These are phyloP conservation scores for Chrysosporium queenslandicum DNA, from an alignment of 2,329 filamentous ascomycete species.

Conservation along the genomic window DNA sequence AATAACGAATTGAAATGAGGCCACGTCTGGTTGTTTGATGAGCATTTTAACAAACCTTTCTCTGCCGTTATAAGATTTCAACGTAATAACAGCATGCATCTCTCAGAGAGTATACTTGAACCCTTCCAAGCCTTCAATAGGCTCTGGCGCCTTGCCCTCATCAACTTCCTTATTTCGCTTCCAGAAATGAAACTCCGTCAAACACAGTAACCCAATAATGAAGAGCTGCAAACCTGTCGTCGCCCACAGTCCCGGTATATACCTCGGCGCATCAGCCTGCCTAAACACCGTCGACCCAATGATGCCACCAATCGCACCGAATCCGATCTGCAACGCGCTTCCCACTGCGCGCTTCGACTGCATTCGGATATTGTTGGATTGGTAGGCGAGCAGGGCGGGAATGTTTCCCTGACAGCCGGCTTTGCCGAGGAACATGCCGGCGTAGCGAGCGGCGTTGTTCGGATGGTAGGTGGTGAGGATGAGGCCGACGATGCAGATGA, in stretches of 20 bases:
- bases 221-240: slow-evolving; percentile 9
- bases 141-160: slow-evolving; percentile 2
- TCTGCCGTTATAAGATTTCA: neutral
- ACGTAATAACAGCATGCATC: too few relatives aligned
- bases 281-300: slow-evolving; percentile 59
- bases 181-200: slow-evolving; percentile 9
- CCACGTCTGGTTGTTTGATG: neutral
- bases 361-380: slow-evolving; percentile 39
- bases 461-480: slow-evolving; percentile 23
- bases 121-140: slow-evolving; percentile 15
- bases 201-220: slow-evolving; percentile 7
- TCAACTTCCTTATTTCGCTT: slow-evolving; percentile 14
- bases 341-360: slow-evolving; percentile 74
- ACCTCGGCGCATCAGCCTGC: slow-evolving; percentile 15
- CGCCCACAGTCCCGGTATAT: slow-evolving; percentile 16
- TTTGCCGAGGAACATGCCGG: slow-evolving; percentile 26
- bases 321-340: slow-evolving; percentile 61
- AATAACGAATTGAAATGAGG: slow-evolving; percentile 7
- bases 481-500: slow-evolving; percentile 23
- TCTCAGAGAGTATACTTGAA: slow-evolving; percentile 16
- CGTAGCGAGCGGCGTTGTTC: slow-evolving; percentile 20
- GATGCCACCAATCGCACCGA: slow-evolving; percentile 65
- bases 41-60: neutral
- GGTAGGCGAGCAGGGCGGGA: slow-evolving; percentile 25
- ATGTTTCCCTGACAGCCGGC: slow-evolving; percentile 26